Evolutionary conservation across 306 rosid species (phyloP), one percentile per base, ranked within the genome.

Genomic region (Prunus mira): DNA sequence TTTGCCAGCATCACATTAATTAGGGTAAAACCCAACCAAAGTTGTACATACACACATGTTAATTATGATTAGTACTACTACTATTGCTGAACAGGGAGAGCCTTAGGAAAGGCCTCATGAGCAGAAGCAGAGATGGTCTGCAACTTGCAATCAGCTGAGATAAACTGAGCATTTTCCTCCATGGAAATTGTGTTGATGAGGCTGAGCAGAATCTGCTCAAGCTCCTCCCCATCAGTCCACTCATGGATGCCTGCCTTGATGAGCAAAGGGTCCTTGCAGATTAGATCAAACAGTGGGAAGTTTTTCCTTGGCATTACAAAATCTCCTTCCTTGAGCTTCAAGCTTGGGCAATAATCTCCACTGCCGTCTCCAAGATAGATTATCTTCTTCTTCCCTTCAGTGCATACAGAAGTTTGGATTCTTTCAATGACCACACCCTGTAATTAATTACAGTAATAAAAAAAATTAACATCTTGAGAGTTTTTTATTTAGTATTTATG

Each of bases 71-170:
- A 60, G 14, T 25, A 22, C 11, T 60, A 22, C 11, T 58, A 12
- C 46, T 67, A 85, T 52, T 77, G 88, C 19, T 80, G 77, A 79
- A 88, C 78, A 30, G 81, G 69, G 30, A 88, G 88, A 65, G 81
- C 80, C 65, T 87, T 69, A 18, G 89, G 91, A 66, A 87, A 11
- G 12, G 85, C 65, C 45, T 86, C 89, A 32, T 19, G 82, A 45
- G 69, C 76, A 76, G 87, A 50, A 27, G 61, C 78, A 43, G 86
- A 73, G 1, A 84, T 70, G 9, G 69, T 81, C 43, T 78, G 89
- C 20, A 71, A 41, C 65, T 85, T 91, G 88, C 90, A 91, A 58
- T 88, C 91, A 56, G 76, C 34, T 3, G 73, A 6, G 50, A 66
- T 24, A 28, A 73, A 67, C 25, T 18, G 73, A 47, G 70, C 46